phyloP scores from a whole-genome alignment of 75 land plant species.

The Larix kaempferi region DNA sequence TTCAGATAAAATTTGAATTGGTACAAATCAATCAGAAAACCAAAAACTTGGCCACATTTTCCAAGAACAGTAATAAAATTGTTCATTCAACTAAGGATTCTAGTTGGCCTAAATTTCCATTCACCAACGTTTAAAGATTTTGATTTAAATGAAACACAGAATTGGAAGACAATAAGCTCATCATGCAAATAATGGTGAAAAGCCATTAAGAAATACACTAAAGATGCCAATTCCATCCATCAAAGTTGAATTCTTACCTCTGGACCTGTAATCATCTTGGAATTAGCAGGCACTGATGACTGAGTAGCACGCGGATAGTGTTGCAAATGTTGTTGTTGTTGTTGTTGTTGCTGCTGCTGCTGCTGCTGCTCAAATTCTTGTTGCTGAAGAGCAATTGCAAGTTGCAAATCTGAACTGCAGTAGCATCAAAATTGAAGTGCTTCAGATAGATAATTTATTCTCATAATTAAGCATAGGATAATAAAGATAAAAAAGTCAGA shows the following conservation, averaged over 20 bases:
- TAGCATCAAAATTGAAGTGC: neutral
- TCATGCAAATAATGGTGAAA: neutral
- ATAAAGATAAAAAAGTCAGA: neutral
- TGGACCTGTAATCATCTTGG: slow-evolving; percentile 62
- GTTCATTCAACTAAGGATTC: neutral
- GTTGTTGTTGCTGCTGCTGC: slow-evolving; percentile 32
- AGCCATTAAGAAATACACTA: neutral
- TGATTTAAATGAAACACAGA: neutral
- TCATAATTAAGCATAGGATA: neutral
- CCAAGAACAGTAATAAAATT: neutral
- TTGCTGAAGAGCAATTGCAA: slow-evolving; percentile 88
- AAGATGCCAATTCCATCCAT: neutral
- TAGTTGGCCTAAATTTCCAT: neutral
- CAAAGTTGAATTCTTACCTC: slow-evolving; percentile 34
- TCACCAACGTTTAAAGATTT: neutral
- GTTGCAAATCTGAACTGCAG: slow-evolving; percentile 81
- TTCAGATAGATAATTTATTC: neutral
- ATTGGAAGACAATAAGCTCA: neutral
- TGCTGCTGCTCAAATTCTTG: slow-evolving; percentile 84
- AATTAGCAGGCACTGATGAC: slow-evolving; percentile 30
- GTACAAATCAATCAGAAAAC: neutral
- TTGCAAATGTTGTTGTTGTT: slow-evolving; percentile 22
- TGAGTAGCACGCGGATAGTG: slow-evolving; percentile 31
- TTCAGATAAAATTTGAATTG: too few relatives aligned
- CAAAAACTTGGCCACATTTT: neutral